A percentile compares a stretch with the other conserved stretches of the same genome.
phyloP scores from a whole-genome alignment of 345 rosid species.

The Lepidium didymum region DNA sequence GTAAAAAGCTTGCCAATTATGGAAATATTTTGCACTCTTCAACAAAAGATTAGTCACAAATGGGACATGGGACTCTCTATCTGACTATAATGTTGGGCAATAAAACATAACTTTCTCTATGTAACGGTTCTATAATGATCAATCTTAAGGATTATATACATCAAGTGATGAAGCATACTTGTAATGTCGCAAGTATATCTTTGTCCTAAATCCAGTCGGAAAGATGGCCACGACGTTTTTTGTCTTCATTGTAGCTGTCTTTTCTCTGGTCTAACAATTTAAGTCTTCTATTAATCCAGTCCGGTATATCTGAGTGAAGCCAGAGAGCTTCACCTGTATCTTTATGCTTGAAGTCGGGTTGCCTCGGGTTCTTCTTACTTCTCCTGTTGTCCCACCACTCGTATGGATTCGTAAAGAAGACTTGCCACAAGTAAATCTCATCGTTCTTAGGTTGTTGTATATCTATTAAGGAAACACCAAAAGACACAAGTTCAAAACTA shows the following conservation, averaged over 20 bases:
- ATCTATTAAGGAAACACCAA: constrained; percentile 1
- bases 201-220: constrained; percentile 45
- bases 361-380: constrained; percentile 35
- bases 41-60: neutral
- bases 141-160: neutral
- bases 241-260: constrained; percentile 8
- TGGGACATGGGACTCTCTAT: neutral
- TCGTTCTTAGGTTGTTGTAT: constrained; percentile 17
- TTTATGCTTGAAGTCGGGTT: constrained; percentile 78
- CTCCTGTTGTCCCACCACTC: constrained; percentile 86
- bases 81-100: neutral
- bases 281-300: constrained; percentile 59
- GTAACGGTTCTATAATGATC: neutral
- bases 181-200: neutral
- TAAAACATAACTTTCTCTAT: neutral
- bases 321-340: constrained; percentile 67
- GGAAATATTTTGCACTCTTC: neutral
- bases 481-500: constrained; percentile 4
- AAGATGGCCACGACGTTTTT: constrained; percentile 13
- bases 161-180: neutral
- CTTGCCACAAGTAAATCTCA: constrained; percentile 60
- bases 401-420: constrained; percentile 53
- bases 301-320: constrained; percentile 47
- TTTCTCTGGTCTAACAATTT: constrained; percentile 45
- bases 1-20: too few species aligned